These are phyloP conservation scores for Penicillium ochrochloron DNA, from an alignment of 495 filamentous ascomycete genomes.

Conservation along the genomic window DNA sequence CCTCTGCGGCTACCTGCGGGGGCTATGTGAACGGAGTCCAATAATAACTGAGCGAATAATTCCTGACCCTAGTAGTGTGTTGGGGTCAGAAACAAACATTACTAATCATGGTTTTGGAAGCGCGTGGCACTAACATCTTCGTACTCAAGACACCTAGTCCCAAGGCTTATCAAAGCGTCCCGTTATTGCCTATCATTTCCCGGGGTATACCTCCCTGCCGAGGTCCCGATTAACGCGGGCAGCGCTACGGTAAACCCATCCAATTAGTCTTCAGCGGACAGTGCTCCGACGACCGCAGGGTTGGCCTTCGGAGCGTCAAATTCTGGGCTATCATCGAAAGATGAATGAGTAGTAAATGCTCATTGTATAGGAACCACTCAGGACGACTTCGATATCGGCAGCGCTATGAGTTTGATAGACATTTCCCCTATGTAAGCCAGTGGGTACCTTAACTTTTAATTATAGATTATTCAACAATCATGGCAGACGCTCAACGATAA, in stretches of 20 bases:
- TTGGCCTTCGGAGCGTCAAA: neutral
- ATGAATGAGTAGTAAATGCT: neutral
- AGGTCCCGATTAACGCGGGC: neutral
- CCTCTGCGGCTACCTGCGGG: neutral
- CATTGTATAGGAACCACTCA: neutral
- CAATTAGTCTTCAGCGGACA: neutral
- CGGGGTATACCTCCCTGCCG: neutral
- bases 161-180: neutral
- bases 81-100: neutral
- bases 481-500: too few relatives aligned
- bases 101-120: neutral
- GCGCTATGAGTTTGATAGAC: neutral
- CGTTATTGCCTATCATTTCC: neutral
- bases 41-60: neutral
- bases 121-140: neutral
- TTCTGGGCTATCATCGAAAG: neutral
- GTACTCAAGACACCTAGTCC: neutral
- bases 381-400: neutral
- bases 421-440: neutral
- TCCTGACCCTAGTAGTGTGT: neutral
- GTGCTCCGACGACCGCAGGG: neutral
- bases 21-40: neutral
- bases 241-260: neutral
- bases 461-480: too few relatives aligned
- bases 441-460: too few relatives aligned